Evolutionary conservation across 345 rosid genomes (phyloP).

Genomic region (Brassica nigra): DNA sequence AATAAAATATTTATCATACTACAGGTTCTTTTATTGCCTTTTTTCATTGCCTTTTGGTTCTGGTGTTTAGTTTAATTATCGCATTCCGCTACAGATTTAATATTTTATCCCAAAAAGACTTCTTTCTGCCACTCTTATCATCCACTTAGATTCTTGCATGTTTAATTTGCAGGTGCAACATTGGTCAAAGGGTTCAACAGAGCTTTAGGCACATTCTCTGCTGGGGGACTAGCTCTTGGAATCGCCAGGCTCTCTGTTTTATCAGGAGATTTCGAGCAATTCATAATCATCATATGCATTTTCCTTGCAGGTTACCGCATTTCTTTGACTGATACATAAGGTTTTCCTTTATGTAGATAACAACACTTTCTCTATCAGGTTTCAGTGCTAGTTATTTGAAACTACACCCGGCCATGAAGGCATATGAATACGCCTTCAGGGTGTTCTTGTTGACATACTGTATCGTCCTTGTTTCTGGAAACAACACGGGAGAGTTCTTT

Average conservation of each 20-base stretch:
- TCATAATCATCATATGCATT: constrained; percentile 56
- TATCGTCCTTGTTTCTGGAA: constrained; percentile 75
- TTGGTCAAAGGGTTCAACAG: constrained; percentile 88
- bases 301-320: constrained; percentile 58
- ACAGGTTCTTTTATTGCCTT: background rate
- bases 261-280: constrained; percentile 53
- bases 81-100: background rate
- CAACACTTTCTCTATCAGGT: constrained; percentile 46
- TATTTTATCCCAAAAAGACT: no score
- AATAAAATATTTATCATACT: no score
- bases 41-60: background rate
- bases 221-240: constrained; percentile 77
- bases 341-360: background rate
- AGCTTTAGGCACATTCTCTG: constrained; percentile 78
- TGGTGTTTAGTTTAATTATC: background rate
- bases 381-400: constrained; percentile 66
- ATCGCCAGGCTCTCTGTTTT: constrained; percentile 59
- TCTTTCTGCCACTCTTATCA: background rate
- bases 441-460: constrained; percentile 87
- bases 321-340: background rate
- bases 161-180: constrained; percentile 61
- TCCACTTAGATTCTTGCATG: background rate
- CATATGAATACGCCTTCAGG: constrained; percentile 72
- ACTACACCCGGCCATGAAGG: constrained; percentile 66
- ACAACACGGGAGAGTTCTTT: constrained; percentile 51